Evolutionary conservation across 768 basidiomycete genomes (phyloP), one percentile per base, ranked within the genome.

Genomic region (Baorangia bicolor): DNA sequence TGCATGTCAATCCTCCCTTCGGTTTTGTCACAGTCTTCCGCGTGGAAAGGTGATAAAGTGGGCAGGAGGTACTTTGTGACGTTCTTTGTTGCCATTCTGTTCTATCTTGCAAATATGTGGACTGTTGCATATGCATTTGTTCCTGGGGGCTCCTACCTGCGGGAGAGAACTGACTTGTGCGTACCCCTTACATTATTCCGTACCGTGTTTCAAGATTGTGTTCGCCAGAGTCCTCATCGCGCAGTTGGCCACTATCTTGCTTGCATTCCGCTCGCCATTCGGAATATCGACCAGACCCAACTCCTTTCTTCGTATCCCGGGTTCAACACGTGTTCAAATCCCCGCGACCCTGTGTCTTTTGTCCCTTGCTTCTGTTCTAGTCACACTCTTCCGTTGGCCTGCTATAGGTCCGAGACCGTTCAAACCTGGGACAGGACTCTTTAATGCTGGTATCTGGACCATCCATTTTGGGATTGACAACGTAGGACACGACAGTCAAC

Each of bases 41-140:
- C 48, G 2, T 60, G 64, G 60, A 64, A 67, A 4, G 67, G 69
- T 8, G 73, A 72, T 2, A 71, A 75, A 28, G 75, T 78, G 1
- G 80, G 75, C 13, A 77, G 74, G 61, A 82, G 81, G 5, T 81
- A 80, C 59, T 82, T 81, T 42, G 71, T 73, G 2, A 84, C 84
- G 16, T 81, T 88, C 74, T 67, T 84, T 21, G 73, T 86, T 3
- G 86, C 85, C 50, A 78, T 82, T 50, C 41, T 92, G 33, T 74
- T 91, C 43, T 79, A 81, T 48, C 77, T 94, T 23, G 80, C 85
- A 28, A 86, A 84, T 53, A 83, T 90, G 16, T 90, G 91, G 75
- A 93, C 92, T 0, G 90, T 90, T 51, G 92, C 92, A 1, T 94
- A 95, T 72, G 92, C 92, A 2, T 95, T 94, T 62, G 90, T 95